Evolutionary conservation across 176 grass and related monocot genomes (phyloP).

Genomic region (Phragmites australis): DNA sequence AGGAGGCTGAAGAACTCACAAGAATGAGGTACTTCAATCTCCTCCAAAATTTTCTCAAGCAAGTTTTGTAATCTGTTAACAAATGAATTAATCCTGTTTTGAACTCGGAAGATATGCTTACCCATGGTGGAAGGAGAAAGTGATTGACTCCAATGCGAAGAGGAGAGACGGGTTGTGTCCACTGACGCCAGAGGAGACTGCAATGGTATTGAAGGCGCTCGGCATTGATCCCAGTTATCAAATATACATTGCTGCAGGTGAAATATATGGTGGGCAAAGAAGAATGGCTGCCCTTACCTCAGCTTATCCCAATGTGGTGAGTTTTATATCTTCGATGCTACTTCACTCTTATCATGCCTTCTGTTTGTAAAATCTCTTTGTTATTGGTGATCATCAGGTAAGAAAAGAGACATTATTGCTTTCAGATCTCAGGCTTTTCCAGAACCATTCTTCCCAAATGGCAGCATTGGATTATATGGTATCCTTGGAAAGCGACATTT

Average conservation of each 20-base stretch:
- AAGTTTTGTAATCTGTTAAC: neutral
- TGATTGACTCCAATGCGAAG: slow-evolving; percentile 72
- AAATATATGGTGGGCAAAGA: slow-evolving; percentile 88
- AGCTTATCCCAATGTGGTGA: slow-evolving; percentile 83
- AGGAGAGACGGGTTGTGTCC: slow-evolving; percentile 88
- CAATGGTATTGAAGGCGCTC: slow-evolving; percentile 73
- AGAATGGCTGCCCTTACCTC: slow-evolving; percentile 78
- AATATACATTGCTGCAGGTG: slow-evolving; percentile 92
- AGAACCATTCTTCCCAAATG: slow-evolving; percentile 98
- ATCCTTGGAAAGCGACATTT: slow-evolving; percentile 83
- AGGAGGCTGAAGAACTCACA: slow-evolving; percentile 78
- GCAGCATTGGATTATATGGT: slow-evolving; percentile 98
- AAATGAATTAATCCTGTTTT: slow-evolving; percentile 29
- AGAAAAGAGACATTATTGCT: slow-evolving; percentile 85
- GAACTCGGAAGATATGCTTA: slow-evolving; percentile 76
- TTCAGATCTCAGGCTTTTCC: slow-evolving; percentile 67
- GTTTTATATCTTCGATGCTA: slow-evolving; percentile 41
- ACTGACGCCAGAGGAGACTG: slow-evolving; percentile 89
- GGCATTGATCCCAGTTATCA: slow-evolving; percentile 66
- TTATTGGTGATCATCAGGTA: slow-evolving; percentile 51
- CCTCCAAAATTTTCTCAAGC: slow-evolving; percentile 3
- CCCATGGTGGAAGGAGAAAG: slow-evolving; percentile 99
- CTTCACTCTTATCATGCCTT: slow-evolving; percentile 8
- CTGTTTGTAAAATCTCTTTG: slow-evolving; percentile 17
- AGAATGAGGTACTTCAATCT: slow-evolving; percentile 69